Evolutionary conservation across 192 early-diverging fungal species (phyloP).

Genomic region (Coemansia sp.): DNA sequence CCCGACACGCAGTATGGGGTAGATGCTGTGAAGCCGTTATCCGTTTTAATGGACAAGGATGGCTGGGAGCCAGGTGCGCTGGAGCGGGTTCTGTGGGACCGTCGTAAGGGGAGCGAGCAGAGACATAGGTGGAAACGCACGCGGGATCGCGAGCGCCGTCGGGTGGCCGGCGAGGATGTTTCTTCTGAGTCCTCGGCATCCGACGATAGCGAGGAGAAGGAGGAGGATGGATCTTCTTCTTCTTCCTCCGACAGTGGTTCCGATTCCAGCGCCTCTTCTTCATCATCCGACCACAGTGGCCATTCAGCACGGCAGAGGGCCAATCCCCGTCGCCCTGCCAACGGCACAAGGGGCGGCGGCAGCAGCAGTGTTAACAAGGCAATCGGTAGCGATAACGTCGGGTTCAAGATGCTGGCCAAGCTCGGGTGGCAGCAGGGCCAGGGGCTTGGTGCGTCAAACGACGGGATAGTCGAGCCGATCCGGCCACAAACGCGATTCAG

Average conservation of each 20-base stretch:
- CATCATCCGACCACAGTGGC: not conserved
- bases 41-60: conserved; percentile 24
- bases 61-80: conserved; percentile 38
- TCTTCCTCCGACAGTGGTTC: conserved; percentile 11
- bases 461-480: conserved; percentile 47
- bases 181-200: conserved; percentile 20
- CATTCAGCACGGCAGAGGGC: not conserved
- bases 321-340: not conserved
- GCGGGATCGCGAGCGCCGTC: conserved; percentile 18
- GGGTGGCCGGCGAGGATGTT: conserved; percentile 10
- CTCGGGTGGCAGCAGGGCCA: conserved; percentile 52
- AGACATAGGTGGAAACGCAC: conserved; percentile 23
- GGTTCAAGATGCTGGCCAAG: conserved; percentile 45
- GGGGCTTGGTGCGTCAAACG: conserved; percentile 37
- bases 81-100: conserved; percentile 39
- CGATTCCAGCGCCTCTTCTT: conserved; percentile 6
- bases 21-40: not conserved
- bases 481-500: conserved; percentile 38
- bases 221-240: not conserved
- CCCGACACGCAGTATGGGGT: not conserved
- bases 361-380: conserved; percentile 31
- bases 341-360: not conserved
- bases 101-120: conserved; percentile 22
- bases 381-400: conserved; percentile 44
- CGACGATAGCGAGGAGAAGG: not conserved